Conservation (phyloP, 768 basidiomycete species). For the Lentinula sp. region DNA sequence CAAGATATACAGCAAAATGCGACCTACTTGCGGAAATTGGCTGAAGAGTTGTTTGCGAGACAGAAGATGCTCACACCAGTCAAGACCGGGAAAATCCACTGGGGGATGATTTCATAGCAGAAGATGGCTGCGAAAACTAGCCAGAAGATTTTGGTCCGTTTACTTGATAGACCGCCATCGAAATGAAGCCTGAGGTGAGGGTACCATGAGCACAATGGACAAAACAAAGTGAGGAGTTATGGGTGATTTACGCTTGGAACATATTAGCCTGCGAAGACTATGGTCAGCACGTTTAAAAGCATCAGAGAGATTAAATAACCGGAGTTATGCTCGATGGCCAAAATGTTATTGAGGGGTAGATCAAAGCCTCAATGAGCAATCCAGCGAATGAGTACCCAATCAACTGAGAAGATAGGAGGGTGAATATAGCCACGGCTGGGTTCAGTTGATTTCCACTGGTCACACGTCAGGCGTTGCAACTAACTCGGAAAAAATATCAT, state of each 20-base stretch:
- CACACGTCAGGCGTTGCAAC: slow-evolving; percentile 3
- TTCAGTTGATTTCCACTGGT: slow-evolving; percentile 18
- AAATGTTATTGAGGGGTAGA: slow-evolving; percentile 17
- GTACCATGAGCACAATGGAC: not conserved
- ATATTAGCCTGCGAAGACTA: slow-evolving; percentile 11
- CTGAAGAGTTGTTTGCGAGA: slow-evolving; percentile 16
- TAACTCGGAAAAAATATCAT: slow-evolving; percentile 1
- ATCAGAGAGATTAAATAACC: not conserved
- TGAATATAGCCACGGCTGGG: slow-evolving; percentile 21
- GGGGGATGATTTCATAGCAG: slow-evolving; percentile 30
- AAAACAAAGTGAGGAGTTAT: not conserved
- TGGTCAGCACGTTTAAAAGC: not conserved
- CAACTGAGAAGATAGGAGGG: slow-evolving; percentile 19
- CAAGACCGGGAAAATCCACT: slow-evolving; percentile 27
- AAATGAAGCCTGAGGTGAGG: not conserved
- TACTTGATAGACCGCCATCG: slow-evolving; percentile 24
- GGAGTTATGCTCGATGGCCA: slow-evolving; percentile 15
- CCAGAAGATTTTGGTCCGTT: slow-evolving; percentile 35
- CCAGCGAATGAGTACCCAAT: slow-evolving; percentile 25
- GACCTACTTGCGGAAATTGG: slow-evolving; percentile 22
- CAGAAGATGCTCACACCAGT: slow-evolving; percentile 26
- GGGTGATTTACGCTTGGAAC: not conserved
- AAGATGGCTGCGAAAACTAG: slow-evolving; percentile 25
- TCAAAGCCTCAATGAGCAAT: slow-evolving; percentile 16
- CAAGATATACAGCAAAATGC: not conserved